Evolutionary conservation across 1,139 yeast genomes (phyloP).

Genomic region (Candida neerlandica): DNA sequence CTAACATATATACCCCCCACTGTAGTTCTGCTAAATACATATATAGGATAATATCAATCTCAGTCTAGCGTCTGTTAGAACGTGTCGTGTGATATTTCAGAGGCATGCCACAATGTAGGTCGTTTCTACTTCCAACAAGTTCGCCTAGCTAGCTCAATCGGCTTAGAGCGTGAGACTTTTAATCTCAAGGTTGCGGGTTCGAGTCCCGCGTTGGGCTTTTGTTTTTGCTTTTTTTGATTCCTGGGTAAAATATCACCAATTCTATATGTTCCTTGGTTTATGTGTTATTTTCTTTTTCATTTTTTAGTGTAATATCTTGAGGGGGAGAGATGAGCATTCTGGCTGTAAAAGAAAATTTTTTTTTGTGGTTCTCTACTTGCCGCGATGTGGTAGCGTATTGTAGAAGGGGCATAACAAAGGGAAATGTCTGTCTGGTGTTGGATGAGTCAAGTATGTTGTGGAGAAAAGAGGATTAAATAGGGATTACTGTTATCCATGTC

Average conservation of each 20-base stretch:
- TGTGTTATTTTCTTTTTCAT: neutral
- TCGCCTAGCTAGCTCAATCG: slow-evolving; percentile 9
- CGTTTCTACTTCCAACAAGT: neutral
- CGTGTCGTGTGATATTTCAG: too few relatives aligned
- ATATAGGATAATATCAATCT: too few relatives aligned
- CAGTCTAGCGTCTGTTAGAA: too few relatives aligned
- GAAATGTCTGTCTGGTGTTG: slow-evolving; percentile 34
- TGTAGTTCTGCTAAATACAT: too few relatives aligned
- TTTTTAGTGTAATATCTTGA: neutral
- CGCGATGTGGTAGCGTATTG: neutral
- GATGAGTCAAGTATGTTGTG: too few relatives aligned
- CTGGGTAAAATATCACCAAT: slow-evolving; percentile 2
- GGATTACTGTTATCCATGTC: too few relatives aligned
- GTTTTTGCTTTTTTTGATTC: neutral
- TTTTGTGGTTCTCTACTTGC: neutral
- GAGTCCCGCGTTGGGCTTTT: slow-evolving; percentile 52
- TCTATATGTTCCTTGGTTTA: neutral
- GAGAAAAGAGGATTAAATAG: too few relatives aligned
- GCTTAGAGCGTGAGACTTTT: slow-evolving; percentile 11
- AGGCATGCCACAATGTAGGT: too few relatives aligned
- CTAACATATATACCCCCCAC: too few relatives aligned
- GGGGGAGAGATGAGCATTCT: neutral
- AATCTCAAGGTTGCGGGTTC: slow-evolving; percentile 48
- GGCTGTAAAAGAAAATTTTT: neutral
- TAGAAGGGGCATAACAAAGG: too few relatives aligned